Base-by-base conservation (phyloP, 768 basidiomycete genomes). In the Lenzites betulinus region DNA sequence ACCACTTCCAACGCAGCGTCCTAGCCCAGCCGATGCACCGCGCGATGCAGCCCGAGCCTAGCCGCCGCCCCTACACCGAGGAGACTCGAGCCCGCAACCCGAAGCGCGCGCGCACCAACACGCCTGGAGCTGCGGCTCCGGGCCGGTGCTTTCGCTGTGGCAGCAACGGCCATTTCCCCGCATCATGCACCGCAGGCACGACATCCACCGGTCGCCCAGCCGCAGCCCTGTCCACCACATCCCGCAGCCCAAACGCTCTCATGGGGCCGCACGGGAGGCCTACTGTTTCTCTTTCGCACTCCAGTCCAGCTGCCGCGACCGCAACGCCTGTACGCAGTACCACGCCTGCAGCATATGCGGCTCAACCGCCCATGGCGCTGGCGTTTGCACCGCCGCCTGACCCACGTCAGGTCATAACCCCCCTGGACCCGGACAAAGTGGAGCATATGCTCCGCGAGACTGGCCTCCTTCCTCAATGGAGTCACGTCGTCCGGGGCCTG, bases 311-410 rank as follows among this genome's bases (percentile, higher is more conserved):
- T 74, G 73, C 63, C 28, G 35, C 4, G 67, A 41, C 20, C 64
- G 63, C 3, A 18, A 26, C 41, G 22, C 16, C 23, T 75, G 74
- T 67, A 36, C 33, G 35, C 58, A 62, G 54, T 33, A 53, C 59
- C 77, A 77, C 55, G 58, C 33, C 11, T 77, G 75, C 65, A 71
- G 66, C 55, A 57, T 78, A 64, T 76, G 75, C 58, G 47, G 56
- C 7, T 48, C 57, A 39, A 11, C 33, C 2, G 23, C 36, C 25
- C 75, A 78, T 58, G 75, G 73, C 7, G 76, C 76, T 1, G 51
- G 54, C 2, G 13, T 15, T 46, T 77, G 77, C 67, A 28, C 41
- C 2, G 18, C 42, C 43, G 4, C 39, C 33, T 75, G 73, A 77
- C 62, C 74, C 75, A 1, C 66, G 73, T 4, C n/a, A 7, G 0